Conservation (phyloP, 2,329 filamentous ascomycete species). For the Aureobasidium subglaciale region DNA sequence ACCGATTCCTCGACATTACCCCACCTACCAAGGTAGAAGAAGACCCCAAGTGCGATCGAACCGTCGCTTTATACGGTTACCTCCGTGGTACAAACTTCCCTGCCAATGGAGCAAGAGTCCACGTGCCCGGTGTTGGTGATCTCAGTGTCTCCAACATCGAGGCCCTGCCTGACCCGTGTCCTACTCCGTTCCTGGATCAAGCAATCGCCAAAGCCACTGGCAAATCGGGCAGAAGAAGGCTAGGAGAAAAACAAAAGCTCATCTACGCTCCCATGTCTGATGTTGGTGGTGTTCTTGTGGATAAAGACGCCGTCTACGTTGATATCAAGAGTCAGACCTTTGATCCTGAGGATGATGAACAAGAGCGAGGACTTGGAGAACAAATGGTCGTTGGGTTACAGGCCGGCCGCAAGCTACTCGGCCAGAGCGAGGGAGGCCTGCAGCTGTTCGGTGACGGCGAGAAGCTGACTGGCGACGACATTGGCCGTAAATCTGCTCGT, state of each 20-base stretch:
- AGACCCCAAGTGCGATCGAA: conserved; percentile 82
- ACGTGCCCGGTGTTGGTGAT: conserved; percentile 88
- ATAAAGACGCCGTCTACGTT: conserved; percentile 94
- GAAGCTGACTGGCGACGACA: conserved; percentile 51
- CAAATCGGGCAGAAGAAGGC: conserved; percentile 68
- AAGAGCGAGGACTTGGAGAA: conserved; percentile 84
- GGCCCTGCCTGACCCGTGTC: conserved; percentile 84
- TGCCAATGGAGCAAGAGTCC: conserved; percentile 74
- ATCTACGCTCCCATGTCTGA: conserved; percentile 98
- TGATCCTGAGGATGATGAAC: conserved; percentile 53
- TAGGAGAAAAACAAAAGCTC: conserved; percentile 96
- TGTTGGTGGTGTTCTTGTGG: conserved; percentile 88
- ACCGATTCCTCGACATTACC: conserved; percentile 92
- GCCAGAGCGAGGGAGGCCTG: conserved; percentile 73
- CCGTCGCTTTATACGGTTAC: conserved; percentile 87
- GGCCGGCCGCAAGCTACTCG: conserved; percentile 70
- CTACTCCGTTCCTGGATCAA: conserved; percentile 85
- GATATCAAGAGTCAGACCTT: conserved; percentile 68
- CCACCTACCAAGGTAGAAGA: conserved; percentile 87
- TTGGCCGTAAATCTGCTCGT: conserved; percentile 47
- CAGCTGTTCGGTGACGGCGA: conserved; percentile 77
- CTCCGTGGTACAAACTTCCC: conserved; percentile 91
- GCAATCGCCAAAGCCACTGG: conserved; percentile 76
- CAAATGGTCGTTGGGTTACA: conserved; percentile 90
- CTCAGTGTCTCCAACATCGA: conserved; percentile 78